Evolutionary conservation across 805 yeast species (phyloP), one percentile per base, ranked within the genome.

Genomic region (Metschnikowia similis): DNA sequence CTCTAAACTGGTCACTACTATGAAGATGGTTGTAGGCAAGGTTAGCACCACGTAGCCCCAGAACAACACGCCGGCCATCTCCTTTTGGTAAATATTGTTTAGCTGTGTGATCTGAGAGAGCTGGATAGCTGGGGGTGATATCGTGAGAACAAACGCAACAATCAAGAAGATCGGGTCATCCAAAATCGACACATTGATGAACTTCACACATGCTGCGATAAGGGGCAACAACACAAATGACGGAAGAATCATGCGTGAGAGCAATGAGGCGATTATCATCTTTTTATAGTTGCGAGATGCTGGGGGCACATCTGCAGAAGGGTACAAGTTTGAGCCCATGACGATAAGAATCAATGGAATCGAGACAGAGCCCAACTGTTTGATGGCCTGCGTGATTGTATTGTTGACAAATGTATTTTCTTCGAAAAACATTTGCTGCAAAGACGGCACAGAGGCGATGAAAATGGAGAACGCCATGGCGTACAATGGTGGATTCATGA

Each of bases 81-180:
- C 95, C 60, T 80, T 83, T 62, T 87, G 91, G 65, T 80, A 87
- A 41, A 86, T 73, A 56, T 82, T 84, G 63, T 87, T 87, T 58
- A 87, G 70, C 61, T 85, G 92, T 48, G 89, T 85, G 53, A 87
- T 87, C 63, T 87, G 95, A 26, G 90, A 84, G 49, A 87, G 71
- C 66, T 87, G 95, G 56, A 87, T 86, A 4, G 92, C 94, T 2
- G 95, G 94, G 2, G 95, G 94, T 1, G 90, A 80, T 3, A 85
- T 80, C 1, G 91, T 86, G 54, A 87, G 75, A 30, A 87, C 75
- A 60, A 87, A 87, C 9, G 89, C 82, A 39, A 87, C 91, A 52
- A 87, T 81, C 59, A 87, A 70, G 60, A 87, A 87, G 38, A 87
- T 87, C 35, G 95, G 95, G 64, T 87, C 95, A 63, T 84, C 89